These are phyloP conservation scores for Aspergillus affinis DNA, from an alignment of 495 filamentous ascomycete species.

Conservation along the genomic window DNA sequence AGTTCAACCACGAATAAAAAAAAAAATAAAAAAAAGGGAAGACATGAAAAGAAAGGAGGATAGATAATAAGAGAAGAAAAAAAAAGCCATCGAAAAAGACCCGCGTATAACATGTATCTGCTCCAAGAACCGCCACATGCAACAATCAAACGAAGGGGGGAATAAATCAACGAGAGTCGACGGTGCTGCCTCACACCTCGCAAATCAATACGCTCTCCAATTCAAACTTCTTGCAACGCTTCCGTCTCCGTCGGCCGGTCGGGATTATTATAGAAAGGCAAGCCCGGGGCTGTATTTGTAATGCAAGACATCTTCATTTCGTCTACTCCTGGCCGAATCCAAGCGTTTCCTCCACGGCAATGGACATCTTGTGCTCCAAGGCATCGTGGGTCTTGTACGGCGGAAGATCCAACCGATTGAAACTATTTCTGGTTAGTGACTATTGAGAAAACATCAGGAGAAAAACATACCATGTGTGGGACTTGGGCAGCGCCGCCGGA, in stretches of 20 bases:
- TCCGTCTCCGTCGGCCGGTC: not conserved
- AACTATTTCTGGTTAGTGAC: constrained; percentile 52
- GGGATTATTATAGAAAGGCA: constrained; percentile 8
- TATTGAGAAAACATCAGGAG: not conserved
- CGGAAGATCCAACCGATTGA: constrained; percentile 95
- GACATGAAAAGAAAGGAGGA: constrained; percentile 13
- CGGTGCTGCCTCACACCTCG: not conserved
- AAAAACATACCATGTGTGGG: constrained; percentile 87
- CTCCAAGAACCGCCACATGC: constrained; percentile 14
- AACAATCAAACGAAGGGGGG: constrained; percentile 9
- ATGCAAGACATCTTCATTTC: constrained; percentile 3
- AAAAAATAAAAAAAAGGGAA: constrained; percentile 4
- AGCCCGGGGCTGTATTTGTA: not conserved
- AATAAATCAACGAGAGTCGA: constrained; percentile 3
- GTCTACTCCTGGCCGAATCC: constrained; percentile 95
- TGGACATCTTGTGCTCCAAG: constrained; percentile 84
- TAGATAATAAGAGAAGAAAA: constrained; percentile 16
- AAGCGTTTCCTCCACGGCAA: constrained; percentile 98
- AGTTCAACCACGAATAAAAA: constrained; percentile 8
- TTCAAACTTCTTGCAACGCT: not conserved
- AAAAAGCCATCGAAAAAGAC: constrained; percentile 11
- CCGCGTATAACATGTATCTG: constrained; percentile 7
- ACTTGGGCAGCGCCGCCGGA: constrained; percentile 84
- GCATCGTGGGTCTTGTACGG: constrained; percentile 86
- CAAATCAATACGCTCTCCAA: constrained; percentile 3